A percentile compares a stretch with the other conserved stretches of the same genome.
phyloP scores from a whole-genome alignment of 2,329 filamentous ascomycete genomes.

The Penicillium freii region DNA sequence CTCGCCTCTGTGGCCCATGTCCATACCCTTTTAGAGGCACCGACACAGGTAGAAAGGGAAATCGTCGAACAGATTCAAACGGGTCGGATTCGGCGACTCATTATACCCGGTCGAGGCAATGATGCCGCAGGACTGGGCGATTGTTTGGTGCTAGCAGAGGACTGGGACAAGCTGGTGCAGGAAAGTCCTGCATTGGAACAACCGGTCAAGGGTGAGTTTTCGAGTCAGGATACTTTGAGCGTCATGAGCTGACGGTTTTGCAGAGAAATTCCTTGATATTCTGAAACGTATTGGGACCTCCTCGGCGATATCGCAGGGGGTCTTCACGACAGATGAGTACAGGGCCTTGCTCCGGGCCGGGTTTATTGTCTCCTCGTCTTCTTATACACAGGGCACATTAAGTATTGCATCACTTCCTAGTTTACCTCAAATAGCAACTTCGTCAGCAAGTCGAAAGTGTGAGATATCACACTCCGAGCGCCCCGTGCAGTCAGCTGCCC shows the following conservation, averaged over 20 bases:
- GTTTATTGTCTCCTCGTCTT: conserved; percentile 54
- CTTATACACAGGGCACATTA: conserved; percentile 38
- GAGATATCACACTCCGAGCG: conserved; percentile 10
- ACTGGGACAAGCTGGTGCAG: conserved; percentile 50
- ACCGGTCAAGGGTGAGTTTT: conserved; percentile 34
- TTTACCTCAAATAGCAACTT: conserved; percentile 23
- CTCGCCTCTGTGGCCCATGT: conserved; percentile 61
- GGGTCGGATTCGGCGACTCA: conserved; percentile 55
- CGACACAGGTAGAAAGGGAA: conserved; percentile 60
- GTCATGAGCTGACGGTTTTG: neutral
- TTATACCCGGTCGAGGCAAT: conserved; percentile 56
- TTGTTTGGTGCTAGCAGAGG: conserved; percentile 54
- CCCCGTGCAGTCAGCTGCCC: conserved; percentile 21
- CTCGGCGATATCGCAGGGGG: conserved; percentile 45
- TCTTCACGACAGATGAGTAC: conserved; percentile 50
- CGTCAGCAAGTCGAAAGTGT: conserved; percentile 30
- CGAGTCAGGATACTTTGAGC: neutral
- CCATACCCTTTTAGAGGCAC: conserved; percentile 55
- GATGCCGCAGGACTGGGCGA: conserved; percentile 58
- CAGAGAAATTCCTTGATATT: conserved; percentile 52
- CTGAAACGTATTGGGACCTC: conserved; percentile 49
- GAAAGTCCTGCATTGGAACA: conserved; percentile 35
- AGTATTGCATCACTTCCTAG: conserved; percentile 44
- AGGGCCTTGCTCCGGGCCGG: conserved; percentile 52
- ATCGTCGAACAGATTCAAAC: conserved; percentile 53